Base-by-base conservation (phyloP, 768 basidiomycete genomes). In the Rhodotorula paludigena region DNA sequence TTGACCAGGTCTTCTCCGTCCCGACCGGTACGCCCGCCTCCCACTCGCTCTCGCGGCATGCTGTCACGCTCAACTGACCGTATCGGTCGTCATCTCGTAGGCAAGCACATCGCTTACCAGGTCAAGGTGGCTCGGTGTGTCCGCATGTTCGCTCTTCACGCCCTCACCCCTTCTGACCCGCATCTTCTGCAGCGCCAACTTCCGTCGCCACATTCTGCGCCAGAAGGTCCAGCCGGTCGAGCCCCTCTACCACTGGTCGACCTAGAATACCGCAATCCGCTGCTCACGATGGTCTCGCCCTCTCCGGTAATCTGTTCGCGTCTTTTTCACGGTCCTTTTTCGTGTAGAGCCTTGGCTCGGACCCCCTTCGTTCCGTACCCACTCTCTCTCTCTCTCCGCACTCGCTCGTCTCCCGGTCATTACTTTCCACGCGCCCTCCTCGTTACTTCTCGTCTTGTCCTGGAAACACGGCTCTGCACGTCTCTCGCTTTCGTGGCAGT, bases 1-100 rank as follows among this genome's bases (percentile, higher is more conserved):
- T 77, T 61, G 76, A 77, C 73, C 63, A 68, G 36, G 76, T 78
- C 68, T 75, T 78, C 69, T 69, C 73, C 45, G 74, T 78, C 39
- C 77, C 77, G 16, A 77, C 66, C 23, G 30, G 33, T 33, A 60
- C 49, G n/a, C n/a, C n/a, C n/a, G n/a, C n/a, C n/a, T n/a, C n/a
- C 32, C n/a, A n/a, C n/a, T n/a, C n/a, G n/a, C n/a, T n/a, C n/a
- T n/a, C n/a, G n/a, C n/a, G n/a, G n/a, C n/a, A n/a, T n/a, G n/a
- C n/a, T n/a, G n/a, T n/a, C n/a, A n/a, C n/a, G n/a, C n/a, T n/a
- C n/a, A n/a, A n/a, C n/a, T n/a, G n/a, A n/a, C n/a, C n/a, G n/a
- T n/a, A n/a, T n/a, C n/a, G n/a, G n/a, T n/a, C n/a, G n/a, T n/a
- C n/a, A n/a, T n/a, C n/a, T n/a, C n/a, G n/a, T n/a, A n/a, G n/a